A percentile compares a stretch with the other conserved stretches of the same genome.
Evolutionary conservation across 371 early-diverging fungal genomes (phyloP).

Genomic region (Syncephalis fuscata): DNA sequence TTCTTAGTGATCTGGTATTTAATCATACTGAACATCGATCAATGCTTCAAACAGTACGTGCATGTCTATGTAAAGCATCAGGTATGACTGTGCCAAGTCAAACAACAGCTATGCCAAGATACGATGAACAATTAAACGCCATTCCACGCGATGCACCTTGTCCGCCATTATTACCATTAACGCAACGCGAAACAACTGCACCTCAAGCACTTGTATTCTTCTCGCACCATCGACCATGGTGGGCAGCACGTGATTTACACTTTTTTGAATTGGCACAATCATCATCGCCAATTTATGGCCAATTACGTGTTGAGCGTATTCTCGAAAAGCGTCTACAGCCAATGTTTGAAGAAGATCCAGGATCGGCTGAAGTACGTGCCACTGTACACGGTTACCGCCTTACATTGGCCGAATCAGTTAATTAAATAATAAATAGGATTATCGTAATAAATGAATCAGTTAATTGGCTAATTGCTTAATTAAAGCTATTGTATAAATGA

Average conservation of each 20-base stretch:
- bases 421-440: too few relatives aligned
- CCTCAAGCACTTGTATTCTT: slow-evolving; percentile 34
- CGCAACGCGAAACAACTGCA: too few relatives aligned
- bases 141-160: too few relatives aligned
- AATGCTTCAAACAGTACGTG: slow-evolving; percentile 44
- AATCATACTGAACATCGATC: slow-evolving; percentile 71
- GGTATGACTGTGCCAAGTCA: slow-evolving; percentile 18
- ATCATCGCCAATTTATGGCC: slow-evolving; percentile 6
- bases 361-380: slow-evolving; percentile 55
- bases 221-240: slow-evolving; percentile 48
- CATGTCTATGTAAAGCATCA: slow-evolving; percentile 20
- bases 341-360: slow-evolving; percentile 84
- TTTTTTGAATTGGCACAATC: slow-evolving; percentile 62
- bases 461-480: too few relatives aligned
- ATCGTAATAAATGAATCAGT: too few relatives aligned
- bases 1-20: slow-evolving; percentile 81
- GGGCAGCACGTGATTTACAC: slow-evolving; percentile 57
- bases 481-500: too few relatives aligned
- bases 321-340: slow-evolving; percentile 45
- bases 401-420: slow-evolving; percentile 35
- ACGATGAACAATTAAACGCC: too few relatives aligned
- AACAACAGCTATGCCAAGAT: too few relatives aligned
- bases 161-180: too few relatives aligned
- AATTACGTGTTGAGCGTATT: slow-evolving; percentile 45
- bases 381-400: slow-evolving; percentile 67